Conservation (phyloP, 768 basidiomycete species). For the Calocybe cyanea region DNA sequence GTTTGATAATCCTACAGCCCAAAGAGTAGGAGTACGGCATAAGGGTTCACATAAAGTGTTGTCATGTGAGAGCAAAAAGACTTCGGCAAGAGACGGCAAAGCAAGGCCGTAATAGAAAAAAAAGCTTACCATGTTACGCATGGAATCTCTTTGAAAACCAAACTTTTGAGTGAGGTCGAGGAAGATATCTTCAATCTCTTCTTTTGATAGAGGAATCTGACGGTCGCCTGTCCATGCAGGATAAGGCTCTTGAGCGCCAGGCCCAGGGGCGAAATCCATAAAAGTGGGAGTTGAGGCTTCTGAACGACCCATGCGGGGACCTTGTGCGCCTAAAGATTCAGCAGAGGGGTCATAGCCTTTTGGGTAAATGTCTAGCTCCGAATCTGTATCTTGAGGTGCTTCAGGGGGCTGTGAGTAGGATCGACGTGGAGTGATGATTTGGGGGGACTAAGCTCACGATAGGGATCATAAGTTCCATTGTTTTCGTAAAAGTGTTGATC, state of each 20-base stretch:
- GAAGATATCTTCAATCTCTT: conserved; percentile 98
- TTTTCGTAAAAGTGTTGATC: conserved; percentile 68
- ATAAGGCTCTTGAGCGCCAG: conserved; percentile 76
- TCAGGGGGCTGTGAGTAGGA: conserved; percentile 11
- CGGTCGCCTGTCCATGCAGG: conserved; percentile 93
- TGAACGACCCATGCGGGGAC: conserved; percentile 49
- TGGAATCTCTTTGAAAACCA: conserved; percentile 93
- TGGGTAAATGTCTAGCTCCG: conserved; percentile 71
- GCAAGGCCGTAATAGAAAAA: too few relatives aligned
- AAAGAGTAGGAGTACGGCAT: too few relatives aligned
- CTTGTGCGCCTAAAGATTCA: conserved; percentile 65
- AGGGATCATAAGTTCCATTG: conserved; percentile 57
- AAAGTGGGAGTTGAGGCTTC: conserved; percentile 75
- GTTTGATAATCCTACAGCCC: too few relatives aligned
- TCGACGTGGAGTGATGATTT: background rate
- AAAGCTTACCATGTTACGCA: conserved; percentile 83
- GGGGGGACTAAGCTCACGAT: conserved; percentile 39
- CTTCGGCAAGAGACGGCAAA: too few relatives aligned
- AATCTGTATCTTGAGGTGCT: conserved; percentile 84
- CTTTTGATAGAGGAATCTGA: conserved; percentile 95
- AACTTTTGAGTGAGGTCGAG: conserved; percentile 98
- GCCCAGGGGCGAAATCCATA: conserved; percentile 49
- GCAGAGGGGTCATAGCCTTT: conserved; percentile 70
- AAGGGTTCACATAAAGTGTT: too few relatives aligned
- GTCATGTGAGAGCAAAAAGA: too few relatives aligned